A percentile compares a stretch with the other conserved stretches of the same genome.
These are phyloP conservation scores for Sphaerulina populicola DNA, from an alignment of 2,329 filamentous ascomycete species.

Conservation along the genomic window DNA sequence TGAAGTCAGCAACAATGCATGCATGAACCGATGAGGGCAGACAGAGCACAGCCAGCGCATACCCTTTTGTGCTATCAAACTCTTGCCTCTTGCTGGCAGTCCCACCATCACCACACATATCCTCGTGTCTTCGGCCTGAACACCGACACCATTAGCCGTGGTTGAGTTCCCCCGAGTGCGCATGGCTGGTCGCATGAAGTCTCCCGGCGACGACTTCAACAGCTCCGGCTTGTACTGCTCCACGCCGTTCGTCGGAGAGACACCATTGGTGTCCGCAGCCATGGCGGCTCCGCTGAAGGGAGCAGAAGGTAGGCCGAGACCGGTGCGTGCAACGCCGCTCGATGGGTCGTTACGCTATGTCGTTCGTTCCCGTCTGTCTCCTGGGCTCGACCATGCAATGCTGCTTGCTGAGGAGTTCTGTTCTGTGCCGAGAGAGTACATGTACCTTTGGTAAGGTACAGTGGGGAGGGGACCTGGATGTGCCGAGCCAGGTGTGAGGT, in stretches of 20 bases:
- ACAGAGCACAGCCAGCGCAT: constrained; percentile 2
- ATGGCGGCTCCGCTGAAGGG: neutral
- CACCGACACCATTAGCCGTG: constrained; percentile 53
- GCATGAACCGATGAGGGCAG: no score
- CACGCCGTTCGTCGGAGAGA: neutral
- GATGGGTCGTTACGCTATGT: neutral
- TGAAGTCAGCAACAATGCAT: neutral
- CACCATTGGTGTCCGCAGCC: neutral
- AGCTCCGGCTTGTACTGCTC: constrained; percentile 25
- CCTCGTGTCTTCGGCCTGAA: constrained; percentile 88
- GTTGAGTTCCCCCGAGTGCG: constrained; percentile 26
- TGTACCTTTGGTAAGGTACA: no score
- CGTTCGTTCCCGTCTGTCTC: neutral
- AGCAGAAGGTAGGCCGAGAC: neutral
- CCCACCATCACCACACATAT: constrained; percentile 99
- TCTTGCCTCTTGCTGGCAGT: constrained; percentile 90
- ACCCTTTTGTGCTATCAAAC: constrained; percentile 83
- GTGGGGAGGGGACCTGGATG: neutral
- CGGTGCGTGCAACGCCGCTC: neutral
- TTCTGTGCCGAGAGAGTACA: neutral
- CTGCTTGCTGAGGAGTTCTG: no score
- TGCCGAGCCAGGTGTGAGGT: neutral
- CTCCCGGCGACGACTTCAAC: constrained; percentile 29
- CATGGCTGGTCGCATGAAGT: constrained; percentile 39
- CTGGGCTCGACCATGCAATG: neutral